These are phyloP conservation scores for Neocucurbitaria cava DNA, from an alignment of 2,329 filamentous ascomycete genomes.

Conservation along the genomic window DNA sequence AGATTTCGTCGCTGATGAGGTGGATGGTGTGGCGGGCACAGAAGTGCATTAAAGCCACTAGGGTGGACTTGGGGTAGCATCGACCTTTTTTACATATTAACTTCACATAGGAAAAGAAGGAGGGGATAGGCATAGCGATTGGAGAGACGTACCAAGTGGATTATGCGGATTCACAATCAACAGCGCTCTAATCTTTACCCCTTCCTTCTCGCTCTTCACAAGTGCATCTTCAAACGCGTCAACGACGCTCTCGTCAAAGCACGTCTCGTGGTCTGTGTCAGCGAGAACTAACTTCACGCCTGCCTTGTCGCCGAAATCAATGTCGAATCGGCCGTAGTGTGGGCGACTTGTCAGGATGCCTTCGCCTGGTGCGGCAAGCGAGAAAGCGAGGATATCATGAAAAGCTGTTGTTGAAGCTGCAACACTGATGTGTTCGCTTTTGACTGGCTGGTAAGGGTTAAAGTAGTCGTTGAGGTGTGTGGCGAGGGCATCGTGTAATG, in stretches of 20 bases:
- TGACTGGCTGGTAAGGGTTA: conserved; percentile 29
- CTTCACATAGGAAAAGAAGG: not conserved
- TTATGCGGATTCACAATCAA: conserved; percentile 62
- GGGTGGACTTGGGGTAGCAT: conserved; percentile 45
- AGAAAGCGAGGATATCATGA: conserved; percentile 53
- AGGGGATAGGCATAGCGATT: not conserved
- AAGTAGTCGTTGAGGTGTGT: conserved; percentile 51
- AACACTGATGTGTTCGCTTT: conserved; percentile 48
- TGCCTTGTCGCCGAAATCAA: conserved; percentile 57
- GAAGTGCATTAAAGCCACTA: conserved; percentile 55
- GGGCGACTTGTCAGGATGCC: conserved; percentile 56
- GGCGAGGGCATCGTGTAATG: conserved; percentile 51
- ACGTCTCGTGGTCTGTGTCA: conserved; percentile 23
- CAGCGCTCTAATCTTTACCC: conserved; percentile 51
- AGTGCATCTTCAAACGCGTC: conserved; percentile 50
- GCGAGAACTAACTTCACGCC: conserved; percentile 17
- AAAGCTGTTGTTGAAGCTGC: conserved; percentile 53
- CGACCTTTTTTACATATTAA: conserved; percentile 23
- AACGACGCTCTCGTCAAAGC: conserved; percentile 24
- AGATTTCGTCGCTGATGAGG: conserved; percentile 66
- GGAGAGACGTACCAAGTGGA: conserved; percentile 50
- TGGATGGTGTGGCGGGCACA: conserved; percentile 61
- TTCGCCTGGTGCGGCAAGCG: conserved; percentile 49
- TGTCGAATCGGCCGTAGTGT: conserved; percentile 57
- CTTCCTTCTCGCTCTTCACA: conserved; percentile 35